Percentiles rank a stretch among this genome's conserved stretches.
Evolutionary conservation across 208 protist species (phyloP).

Genomic region (Trypanosoma avium): DNA sequence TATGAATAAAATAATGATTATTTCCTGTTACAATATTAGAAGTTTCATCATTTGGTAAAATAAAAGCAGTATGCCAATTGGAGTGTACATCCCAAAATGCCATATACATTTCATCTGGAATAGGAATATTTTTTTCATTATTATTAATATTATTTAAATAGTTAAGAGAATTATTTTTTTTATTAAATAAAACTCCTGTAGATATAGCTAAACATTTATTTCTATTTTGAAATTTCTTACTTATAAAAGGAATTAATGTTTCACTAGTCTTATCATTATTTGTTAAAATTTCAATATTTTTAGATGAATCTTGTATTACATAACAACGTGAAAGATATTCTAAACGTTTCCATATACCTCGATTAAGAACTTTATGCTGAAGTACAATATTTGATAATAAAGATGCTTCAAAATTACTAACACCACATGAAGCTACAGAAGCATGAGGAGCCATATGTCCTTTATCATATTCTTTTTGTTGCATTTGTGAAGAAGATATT

Average conservation of each 20-base stretch:
- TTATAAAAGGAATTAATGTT: neutral
- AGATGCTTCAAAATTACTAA: slow-evolving; percentile 42
- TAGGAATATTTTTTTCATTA: slow-evolving; percentile 9
- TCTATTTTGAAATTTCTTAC: neutral
- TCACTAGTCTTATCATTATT: neutral
- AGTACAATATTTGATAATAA: slow-evolving; percentile 58
- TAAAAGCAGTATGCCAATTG: slow-evolving; percentile 44
- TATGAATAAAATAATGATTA: neutral
- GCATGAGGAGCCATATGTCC: slow-evolving; percentile 74
- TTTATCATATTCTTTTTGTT: slow-evolving; percentile 36
- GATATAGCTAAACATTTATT: slow-evolving; percentile 10
- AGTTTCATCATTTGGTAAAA: slow-evolving; percentile 46
- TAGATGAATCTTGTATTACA: slow-evolving; percentile 17
- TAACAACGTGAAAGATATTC: slow-evolving; percentile 45
- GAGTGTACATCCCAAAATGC: slow-evolving; percentile 45
- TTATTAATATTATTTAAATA: neutral
- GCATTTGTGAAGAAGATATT: slow-evolving; percentile 23
- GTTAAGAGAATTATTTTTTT: slow-evolving; percentile 8
- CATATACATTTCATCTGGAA: slow-evolving; percentile 57
- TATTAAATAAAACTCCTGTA: slow-evolving; percentile 18
- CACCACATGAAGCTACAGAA: slow-evolving; percentile 35
- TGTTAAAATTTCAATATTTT: neutral
- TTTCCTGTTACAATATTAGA: neutral
- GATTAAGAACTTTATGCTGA: slow-evolving; percentile 51
- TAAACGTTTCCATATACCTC: slow-evolving; percentile 55